These are phyloP conservation scores for Colletotrichum chlorophyti DNA, from an alignment of 2,329 filamentous ascomycete species.

Conservation along the genomic window DNA sequence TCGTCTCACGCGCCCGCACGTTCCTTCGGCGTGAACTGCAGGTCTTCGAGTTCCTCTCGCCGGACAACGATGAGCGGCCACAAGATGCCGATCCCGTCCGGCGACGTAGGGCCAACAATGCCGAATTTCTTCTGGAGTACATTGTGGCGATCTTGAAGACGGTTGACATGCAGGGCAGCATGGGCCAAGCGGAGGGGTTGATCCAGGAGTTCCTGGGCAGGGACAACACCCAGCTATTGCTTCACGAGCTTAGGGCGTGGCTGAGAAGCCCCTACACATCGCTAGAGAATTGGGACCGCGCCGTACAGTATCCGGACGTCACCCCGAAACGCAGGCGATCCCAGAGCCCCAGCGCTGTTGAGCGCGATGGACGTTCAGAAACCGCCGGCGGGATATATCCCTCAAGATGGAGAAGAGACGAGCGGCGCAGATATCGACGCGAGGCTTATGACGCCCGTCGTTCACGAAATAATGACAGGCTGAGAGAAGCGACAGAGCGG, in stretches of 20 bases:
- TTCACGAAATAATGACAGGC: constrained; percentile 16
- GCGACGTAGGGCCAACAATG: constrained; percentile 63
- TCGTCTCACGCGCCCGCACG: constrained; percentile 77
- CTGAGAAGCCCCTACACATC: constrained; percentile 79
- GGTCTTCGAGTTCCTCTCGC: constrained; percentile 77
- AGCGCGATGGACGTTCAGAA: neutral
- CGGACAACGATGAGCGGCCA: constrained; percentile 24
- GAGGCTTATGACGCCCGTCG: constrained; percentile 9
- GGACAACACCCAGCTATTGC: constrained; percentile 74
- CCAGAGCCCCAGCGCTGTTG: constrained; percentile 9
- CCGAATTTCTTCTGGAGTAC: constrained; percentile 87
- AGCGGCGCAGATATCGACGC: constrained; percentile 14
- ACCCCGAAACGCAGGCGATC: constrained; percentile 15
- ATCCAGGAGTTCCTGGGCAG: constrained; percentile 79
- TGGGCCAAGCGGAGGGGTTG: constrained; percentile 80
- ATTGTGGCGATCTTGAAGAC: constrained; percentile 83
- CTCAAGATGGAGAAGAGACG: constrained; percentile 28
- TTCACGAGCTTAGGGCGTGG: constrained; percentile 87
- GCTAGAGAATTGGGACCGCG: constrained; percentile 79
- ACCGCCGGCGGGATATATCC: constrained; percentile 19
- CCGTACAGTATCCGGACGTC: constrained; percentile 70
- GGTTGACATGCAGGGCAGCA: constrained; percentile 80
- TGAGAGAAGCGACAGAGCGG: constrained; percentile 20
- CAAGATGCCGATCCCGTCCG: constrained; percentile 20
- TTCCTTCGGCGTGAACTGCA: constrained; percentile 86